Percentiles rank a stretch among this genome's conserved stretches.
Evolutionary conservation across 805 yeast genomes (phyloP).

Genomic region (Lachancea cidri): DNA sequence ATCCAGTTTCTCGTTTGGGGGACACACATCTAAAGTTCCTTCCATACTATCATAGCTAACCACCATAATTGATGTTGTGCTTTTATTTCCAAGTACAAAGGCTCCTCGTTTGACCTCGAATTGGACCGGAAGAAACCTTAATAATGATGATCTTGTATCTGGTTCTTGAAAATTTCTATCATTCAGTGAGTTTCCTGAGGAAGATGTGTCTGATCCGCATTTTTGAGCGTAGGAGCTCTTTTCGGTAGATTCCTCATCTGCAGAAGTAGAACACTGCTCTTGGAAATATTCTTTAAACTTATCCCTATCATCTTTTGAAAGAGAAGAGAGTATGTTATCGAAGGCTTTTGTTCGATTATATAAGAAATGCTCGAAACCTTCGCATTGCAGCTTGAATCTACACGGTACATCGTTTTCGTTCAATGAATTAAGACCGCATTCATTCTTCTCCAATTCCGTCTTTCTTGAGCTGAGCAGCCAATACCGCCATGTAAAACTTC

Average conservation of each 20-base stretch:
- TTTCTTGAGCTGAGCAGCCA: conserved; percentile 56
- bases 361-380: conserved; percentile 78
- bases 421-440: conserved; percentile 16
- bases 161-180: conserved; percentile 15
- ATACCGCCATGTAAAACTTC: conserved; percentile 83
- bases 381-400: conserved; percentile 51
- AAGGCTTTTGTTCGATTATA: conserved; percentile 79
- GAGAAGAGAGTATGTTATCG: conserved; percentile 48
- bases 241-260: conserved; percentile 3
- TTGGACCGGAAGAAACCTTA: conserved; percentile 55
- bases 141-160: conserved; percentile 14
- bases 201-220: conserved; percentile 7
- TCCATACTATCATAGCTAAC: conserved; percentile 50
- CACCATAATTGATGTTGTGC: conserved; percentile 69
- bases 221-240: not conserved
- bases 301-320: conserved; percentile 19
- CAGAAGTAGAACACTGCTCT: not conserved
- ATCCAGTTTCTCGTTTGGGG: conserved; percentile 51
- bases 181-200: conserved; percentile 8
- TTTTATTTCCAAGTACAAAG: conserved; percentile 70
- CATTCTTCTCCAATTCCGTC: conserved; percentile 16
- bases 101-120: conserved; percentile 61
- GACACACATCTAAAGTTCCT: conserved; percentile 54
- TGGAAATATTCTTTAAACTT: conserved; percentile 8
- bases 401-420: conserved; percentile 50